Percentiles rank a stretch among this genome's conserved stretches.
These are phyloP conservation scores for Suillus discolor DNA, from an alignment of 768 basidiomycete species.

Conservation along the genomic window DNA sequence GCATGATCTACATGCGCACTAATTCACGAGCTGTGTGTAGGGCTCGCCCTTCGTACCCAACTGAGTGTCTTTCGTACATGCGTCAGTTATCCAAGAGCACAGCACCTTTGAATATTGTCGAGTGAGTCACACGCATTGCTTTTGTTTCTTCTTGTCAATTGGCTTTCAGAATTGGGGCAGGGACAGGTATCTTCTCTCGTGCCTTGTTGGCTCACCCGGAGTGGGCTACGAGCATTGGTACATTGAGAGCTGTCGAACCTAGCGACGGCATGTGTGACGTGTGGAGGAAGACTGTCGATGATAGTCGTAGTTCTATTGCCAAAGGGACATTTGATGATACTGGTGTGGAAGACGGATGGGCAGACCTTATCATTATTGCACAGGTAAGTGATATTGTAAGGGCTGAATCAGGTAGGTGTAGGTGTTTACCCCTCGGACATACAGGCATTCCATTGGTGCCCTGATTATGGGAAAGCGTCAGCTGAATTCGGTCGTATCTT, in stretches of 20 bases:
- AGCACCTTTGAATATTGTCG: constrained; percentile 61
- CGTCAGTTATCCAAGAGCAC: constrained; percentile 43
- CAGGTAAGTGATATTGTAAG: constrained; percentile 47
- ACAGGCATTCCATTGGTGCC: constrained; percentile 95
- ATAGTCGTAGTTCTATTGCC: constrained; percentile 52
- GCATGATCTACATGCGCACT: not conserved
- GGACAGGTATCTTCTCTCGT: constrained; percentile 89
- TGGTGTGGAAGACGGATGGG: constrained; percentile 64
- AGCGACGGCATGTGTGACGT: constrained; percentile 82
- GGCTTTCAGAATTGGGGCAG: constrained; percentile 67
- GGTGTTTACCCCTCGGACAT: constrained; percentile 1
- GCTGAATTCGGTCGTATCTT: constrained; percentile 80
- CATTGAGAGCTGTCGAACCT: constrained; percentile 78
- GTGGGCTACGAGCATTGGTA: constrained; percentile 51
- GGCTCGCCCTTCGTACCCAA: constrained; percentile 82
- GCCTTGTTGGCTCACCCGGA: constrained; percentile 68
- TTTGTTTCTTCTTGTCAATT: constrained; percentile 1
- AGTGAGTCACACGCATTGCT: constrained; percentile 46
- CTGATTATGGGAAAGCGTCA: constrained; percentile 71
- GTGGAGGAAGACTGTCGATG: constrained; percentile 58
- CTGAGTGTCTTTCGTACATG: constrained; percentile 61
- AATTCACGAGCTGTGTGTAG: constrained; percentile 37
- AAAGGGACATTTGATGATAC: constrained; percentile 76
- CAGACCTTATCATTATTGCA: constrained; percentile 77
- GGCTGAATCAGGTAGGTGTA: not conserved